Percentiles rank a stretch among this genome's conserved stretches.
phyloP scores from a whole-genome alignment of 2,329 filamentous ascomycete species.

The Cordyceps farinosa region DNA sequence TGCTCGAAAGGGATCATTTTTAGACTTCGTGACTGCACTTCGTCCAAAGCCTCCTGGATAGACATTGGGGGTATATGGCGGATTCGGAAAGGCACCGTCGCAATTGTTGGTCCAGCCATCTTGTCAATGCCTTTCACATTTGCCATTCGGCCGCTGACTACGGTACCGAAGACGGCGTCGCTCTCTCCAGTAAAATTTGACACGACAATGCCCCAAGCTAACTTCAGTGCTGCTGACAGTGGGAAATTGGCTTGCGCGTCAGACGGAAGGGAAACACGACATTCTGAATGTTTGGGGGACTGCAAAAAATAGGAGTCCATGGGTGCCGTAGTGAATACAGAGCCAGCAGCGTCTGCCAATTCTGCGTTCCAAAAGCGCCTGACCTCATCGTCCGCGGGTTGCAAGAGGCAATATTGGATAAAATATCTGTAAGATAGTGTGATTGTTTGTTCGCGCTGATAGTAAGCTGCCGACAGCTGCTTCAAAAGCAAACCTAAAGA shows the following conservation, averaged over 20 bases:
- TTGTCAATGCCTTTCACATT: constrained; percentile 15
- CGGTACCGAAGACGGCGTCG: constrained; percentile 19
- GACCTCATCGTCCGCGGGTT: constrained; percentile 23
- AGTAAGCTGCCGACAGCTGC: constrained; percentile 25
- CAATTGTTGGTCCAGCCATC: constrained; percentile 28
- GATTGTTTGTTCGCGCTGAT: background rate
- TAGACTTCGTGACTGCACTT: constrained; percentile 10
- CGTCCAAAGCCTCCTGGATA: background rate
- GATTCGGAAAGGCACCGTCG: constrained; percentile 18
- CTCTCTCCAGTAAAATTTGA: constrained; percentile 7
- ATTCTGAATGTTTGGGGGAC: background rate
- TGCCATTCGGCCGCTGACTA: constrained; percentile 18
- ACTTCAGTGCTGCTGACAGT: constrained; percentile 29
- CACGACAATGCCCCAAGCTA: constrained; percentile 18
- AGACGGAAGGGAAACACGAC: background rate
- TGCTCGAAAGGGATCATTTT: constrained; percentile 42
- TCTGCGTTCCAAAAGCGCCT: constrained; percentile 24
- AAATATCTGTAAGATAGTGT: constrained; percentile 13
- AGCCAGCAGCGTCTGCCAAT: constrained; percentile 31
- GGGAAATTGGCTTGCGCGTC: constrained; percentile 35
- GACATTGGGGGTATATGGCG: background rate
- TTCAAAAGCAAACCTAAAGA: constrained; percentile 29
- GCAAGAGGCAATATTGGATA: constrained; percentile 16
- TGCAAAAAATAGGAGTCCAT: constrained; percentile 25
- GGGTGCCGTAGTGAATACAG: constrained; percentile 35